A percentile compares a stretch with the other conserved stretches of the same genome.
Conservation (phyloP, 108 stramenopile species). For the Nitzschia sp. region DNA sequence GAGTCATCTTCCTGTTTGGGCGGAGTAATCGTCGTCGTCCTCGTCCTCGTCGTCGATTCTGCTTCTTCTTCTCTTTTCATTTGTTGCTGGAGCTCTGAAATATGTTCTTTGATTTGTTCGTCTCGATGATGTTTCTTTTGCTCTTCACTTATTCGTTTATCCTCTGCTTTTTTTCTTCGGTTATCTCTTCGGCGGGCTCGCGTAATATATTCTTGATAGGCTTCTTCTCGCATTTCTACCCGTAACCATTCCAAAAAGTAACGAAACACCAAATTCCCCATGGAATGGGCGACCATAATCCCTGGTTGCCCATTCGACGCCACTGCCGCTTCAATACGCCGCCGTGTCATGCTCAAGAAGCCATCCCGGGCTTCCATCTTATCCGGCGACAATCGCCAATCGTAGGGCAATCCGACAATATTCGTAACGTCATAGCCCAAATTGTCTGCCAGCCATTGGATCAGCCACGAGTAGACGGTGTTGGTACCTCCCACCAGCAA, state of each 20-base stretch:
- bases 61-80: background rate
- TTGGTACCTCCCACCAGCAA: conserved; percentile 80
- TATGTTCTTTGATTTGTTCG: conserved; percentile 9
- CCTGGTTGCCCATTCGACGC: conserved; percentile 68
- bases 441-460: conserved; percentile 85
- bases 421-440: conserved; percentile 82
- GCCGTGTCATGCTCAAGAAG: conserved; percentile 52
- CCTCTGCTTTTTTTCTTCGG: conserved; percentile 16
- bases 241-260: conserved; percentile 86
- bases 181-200: conserved; percentile 29
- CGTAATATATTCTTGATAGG: conserved; percentile 50
- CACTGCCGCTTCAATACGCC: conserved; percentile 77
- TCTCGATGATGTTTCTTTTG: conserved; percentile 7
- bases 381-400: conserved; percentile 82
- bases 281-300: conserved; percentile 87
- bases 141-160: conserved; percentile 19
- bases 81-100: background rate
- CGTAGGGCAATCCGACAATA: conserved; percentile 84
- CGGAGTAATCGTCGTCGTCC: too few species aligned
- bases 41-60: background rate
- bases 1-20: background rate
- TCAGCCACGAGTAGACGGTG: conserved; percentile 87
- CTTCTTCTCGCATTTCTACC: conserved; percentile 73
- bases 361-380: conserved; percentile 80
- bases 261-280: conserved; percentile 82